phyloP scores from a whole-genome alignment of 2,329 filamentous ascomycete species.

The Colletotrichum theobromicola region DNA sequence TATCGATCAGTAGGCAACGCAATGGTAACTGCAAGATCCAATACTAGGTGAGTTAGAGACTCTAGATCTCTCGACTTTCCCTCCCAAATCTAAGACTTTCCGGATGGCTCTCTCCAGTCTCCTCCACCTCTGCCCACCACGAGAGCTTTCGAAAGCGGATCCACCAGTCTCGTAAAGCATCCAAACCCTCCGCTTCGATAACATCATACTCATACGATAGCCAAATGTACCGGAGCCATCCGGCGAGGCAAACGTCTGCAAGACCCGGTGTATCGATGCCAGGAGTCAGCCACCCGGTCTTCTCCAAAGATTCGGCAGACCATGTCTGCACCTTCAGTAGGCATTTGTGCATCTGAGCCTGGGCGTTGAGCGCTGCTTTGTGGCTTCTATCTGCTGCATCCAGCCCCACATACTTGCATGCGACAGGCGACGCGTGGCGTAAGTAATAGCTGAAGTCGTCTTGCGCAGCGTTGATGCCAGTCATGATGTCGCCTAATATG shows the following conservation, averaged over 20 bases:
- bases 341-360: slow-evolving; percentile 1
- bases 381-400: slow-evolving; percentile 21
- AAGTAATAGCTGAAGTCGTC: slow-evolving; percentile 17
- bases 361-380: slow-evolving; percentile 13
- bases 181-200: slow-evolving; percentile 19
- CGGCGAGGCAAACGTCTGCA: slow-evolving; percentile 23
- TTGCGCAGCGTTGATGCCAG: slow-evolving; percentile 8
- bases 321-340: slow-evolving; percentile 21
- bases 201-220: slow-evolving; percentile 22
- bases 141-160: slow-evolving; percentile 15
- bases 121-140: slow-evolving; percentile 27
- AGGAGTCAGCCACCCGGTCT: slow-evolving; percentile 26
- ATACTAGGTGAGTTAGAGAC: no score
- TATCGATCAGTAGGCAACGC: background rate
- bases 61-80: background rate
- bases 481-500: slow-evolving; percentile 20
- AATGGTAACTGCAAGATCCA: no score
- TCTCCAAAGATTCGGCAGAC: slow-evolving; percentile 5
- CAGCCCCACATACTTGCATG: slow-evolving; percentile 8
- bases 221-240: slow-evolving; percentile 19
- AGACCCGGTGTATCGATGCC: slow-evolving; percentile 23
- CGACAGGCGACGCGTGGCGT: slow-evolving; percentile 20
- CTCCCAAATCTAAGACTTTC: background rate
- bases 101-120: slow-evolving; percentile 3
- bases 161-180: slow-evolving; percentile 21